Percentiles rank a stretch among this genome's conserved stretches.
Conservation (phyloP, 495 filamentous ascomycete species). For the Neurospora sp. region DNA sequence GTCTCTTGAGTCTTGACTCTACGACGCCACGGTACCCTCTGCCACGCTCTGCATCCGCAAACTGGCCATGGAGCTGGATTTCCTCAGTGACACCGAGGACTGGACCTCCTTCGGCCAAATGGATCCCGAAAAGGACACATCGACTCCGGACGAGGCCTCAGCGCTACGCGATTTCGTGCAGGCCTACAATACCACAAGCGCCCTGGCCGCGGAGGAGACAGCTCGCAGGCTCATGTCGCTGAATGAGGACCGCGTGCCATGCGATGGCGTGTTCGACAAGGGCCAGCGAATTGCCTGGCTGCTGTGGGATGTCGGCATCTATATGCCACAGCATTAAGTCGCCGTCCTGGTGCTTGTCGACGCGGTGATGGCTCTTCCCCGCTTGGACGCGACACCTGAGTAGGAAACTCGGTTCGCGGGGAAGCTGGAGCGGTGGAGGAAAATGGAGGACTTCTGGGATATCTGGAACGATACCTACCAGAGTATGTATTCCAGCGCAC, state of each 20-base stretch:
- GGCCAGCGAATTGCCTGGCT: background rate
- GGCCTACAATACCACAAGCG: too few relatives aligned
- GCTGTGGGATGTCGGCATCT: background rate
- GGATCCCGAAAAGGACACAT: too few relatives aligned
- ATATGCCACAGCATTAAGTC: background rate
- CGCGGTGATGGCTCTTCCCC: background rate
- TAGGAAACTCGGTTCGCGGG: background rate
- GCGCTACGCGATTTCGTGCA: too few relatives aligned
- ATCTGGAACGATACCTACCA: background rate
- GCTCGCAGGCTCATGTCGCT: background rate
- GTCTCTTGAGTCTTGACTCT: too few relatives aligned
- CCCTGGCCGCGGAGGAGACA: too few relatives aligned
- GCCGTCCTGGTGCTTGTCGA: background rate
- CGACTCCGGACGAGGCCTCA: too few relatives aligned
- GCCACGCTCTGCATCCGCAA: too few relatives aligned
- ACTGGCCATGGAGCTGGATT: too few relatives aligned
- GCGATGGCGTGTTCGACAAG: background rate
- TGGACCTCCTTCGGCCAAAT: too few relatives aligned
- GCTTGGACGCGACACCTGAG: background rate
- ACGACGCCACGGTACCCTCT: too few relatives aligned
- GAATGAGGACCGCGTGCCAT: background rate
- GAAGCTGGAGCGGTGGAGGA: background rate
- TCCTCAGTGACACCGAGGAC: too few relatives aligned
- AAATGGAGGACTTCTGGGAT: background rate
- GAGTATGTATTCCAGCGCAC: background rate